These are phyloP conservation scores for Sungouiella thailandica DNA, from an alignment of 805 yeast genomes.

Conservation along the genomic window DNA sequence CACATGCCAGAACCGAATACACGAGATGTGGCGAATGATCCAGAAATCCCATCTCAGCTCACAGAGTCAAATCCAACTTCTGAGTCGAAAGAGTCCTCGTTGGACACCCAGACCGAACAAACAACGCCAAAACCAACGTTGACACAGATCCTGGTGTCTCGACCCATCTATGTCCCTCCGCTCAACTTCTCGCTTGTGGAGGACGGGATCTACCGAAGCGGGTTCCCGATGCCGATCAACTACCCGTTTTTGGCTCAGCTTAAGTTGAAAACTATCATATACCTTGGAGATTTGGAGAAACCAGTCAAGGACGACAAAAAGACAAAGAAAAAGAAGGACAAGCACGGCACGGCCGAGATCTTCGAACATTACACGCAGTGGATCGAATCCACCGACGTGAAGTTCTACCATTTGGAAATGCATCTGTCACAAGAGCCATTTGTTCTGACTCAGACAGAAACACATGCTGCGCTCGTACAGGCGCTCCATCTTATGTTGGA, in stretches of 20 bases:
- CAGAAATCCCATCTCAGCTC: too few species aligned
- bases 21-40: too few species aligned
- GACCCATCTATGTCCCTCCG: conserved; percentile 65
- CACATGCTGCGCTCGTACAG: conserved; percentile 44
- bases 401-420: conserved; percentile 58
- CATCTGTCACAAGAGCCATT: conserved; percentile 74
- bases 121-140: too few species aligned
- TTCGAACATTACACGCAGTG: conserved; percentile 62
- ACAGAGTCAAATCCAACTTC: too few species aligned
- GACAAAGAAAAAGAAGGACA: conserved; percentile 23
- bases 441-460: conserved; percentile 42
- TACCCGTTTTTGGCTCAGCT: conserved; percentile 72
- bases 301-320: conserved; percentile 13
- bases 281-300: conserved; percentile 58
- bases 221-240: conserved; percentile 88
- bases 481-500: conserved; percentile 56
- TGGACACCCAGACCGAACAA: too few species aligned
- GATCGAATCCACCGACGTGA: conserved; percentile 49
- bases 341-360: conserved; percentile 50
- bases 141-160: conserved; percentile 1
- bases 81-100: too few species aligned
- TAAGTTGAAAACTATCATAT: conserved; percentile 72
- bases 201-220: conserved; percentile 82
- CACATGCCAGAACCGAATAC: too few species aligned
- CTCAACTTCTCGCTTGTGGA: conserved; percentile 86